Conservation (phyloP, 2,329 filamentous ascomycete genomes). For the Verticillium klebahnii region DNA sequence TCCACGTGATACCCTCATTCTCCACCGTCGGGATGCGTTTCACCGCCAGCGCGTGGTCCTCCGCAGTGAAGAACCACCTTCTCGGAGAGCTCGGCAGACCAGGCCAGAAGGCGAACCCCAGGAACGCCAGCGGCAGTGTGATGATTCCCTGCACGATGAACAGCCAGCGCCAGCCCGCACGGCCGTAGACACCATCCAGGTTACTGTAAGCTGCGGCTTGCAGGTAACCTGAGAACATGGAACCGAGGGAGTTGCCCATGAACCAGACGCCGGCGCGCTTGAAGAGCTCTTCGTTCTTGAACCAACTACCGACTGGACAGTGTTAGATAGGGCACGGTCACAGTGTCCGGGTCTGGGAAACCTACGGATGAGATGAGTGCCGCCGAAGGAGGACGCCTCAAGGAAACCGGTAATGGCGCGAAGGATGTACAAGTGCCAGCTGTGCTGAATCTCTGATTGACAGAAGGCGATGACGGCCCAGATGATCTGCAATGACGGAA, state of each 20-base stretch:
- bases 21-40: conserved; percentile 11
- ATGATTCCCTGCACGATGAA: conserved; percentile 10
- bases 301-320: conserved; percentile 15
- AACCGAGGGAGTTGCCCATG: conserved; percentile 26
- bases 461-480: conserved; percentile 21
- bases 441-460: conserved; percentile 17
- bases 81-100: background rate
- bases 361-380: conserved; percentile 22
- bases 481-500: conserved; percentile 17
- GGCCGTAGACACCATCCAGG: conserved; percentile 8
- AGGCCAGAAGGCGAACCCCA: conserved; percentile 5
- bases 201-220: conserved; percentile 9
- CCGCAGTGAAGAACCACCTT: background rate
- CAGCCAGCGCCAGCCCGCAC: conserved; percentile 10
- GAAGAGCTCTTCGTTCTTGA: conserved; percentile 27
- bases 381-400: conserved; percentile 19
- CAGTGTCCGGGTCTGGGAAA: conserved; percentile 12
- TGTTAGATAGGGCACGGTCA: conserved; percentile 13
- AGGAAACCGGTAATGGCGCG: conserved; percentile 16
- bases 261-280: conserved; percentile 43
- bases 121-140: conserved; percentile 7
- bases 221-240: conserved; percentile 10
- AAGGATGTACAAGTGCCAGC: conserved; percentile 18
- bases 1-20: conserved; percentile 16
- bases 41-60: background rate